These are phyloP conservation scores for Paxillus involutus DNA, from an alignment of 768 basidiomycete genomes.

Conservation along the genomic window DNA sequence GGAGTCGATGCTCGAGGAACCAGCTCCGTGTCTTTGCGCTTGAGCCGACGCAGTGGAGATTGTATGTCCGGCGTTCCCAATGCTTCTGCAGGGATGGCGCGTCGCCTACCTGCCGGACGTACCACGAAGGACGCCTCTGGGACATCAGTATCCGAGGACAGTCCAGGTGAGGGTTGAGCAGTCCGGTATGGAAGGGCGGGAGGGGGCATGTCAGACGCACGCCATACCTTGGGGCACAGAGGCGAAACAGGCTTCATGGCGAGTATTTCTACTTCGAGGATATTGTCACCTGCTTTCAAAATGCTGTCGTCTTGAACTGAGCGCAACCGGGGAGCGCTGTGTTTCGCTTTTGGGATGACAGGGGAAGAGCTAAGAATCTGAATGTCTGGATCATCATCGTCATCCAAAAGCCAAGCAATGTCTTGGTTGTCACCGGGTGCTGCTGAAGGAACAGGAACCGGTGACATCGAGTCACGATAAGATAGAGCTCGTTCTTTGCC, in stretches of 20 bases:
- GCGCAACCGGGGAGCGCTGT: neutral
- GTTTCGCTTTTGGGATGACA: conserved; percentile 9
- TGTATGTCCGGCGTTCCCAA: conserved; percentile 27
- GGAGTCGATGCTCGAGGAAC: conserved; percentile 18
- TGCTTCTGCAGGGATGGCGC: conserved; percentile 6
- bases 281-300: conserved; percentile 3
- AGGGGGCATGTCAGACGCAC: conserved; percentile 31
- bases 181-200: conserved; percentile 32
- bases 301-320: conserved; percentile 21
- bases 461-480: neutral
- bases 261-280: conserved; percentile 13
- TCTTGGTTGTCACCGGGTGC: conserved; percentile 29
- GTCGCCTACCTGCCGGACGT: conserved; percentile 37
- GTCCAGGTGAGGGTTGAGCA: conserved; percentile 18
- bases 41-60: conserved; percentile 30
- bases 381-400: conserved; percentile 58
- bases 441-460: neutral
- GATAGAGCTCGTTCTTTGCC: conserved; percentile 9
- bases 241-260: conserved; percentile 18
- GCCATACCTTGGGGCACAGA: conserved; percentile 6
- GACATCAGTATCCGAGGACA: conserved; percentile 21
- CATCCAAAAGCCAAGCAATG: conserved; percentile 69
- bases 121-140: conserved; percentile 48
- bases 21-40: conserved; percentile 29
- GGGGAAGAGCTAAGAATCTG: conserved; percentile 57